Base-by-base conservation (phyloP, 2,329 filamentous ascomycete genomes). In the Hirsutella rhossiliensis region DNA sequence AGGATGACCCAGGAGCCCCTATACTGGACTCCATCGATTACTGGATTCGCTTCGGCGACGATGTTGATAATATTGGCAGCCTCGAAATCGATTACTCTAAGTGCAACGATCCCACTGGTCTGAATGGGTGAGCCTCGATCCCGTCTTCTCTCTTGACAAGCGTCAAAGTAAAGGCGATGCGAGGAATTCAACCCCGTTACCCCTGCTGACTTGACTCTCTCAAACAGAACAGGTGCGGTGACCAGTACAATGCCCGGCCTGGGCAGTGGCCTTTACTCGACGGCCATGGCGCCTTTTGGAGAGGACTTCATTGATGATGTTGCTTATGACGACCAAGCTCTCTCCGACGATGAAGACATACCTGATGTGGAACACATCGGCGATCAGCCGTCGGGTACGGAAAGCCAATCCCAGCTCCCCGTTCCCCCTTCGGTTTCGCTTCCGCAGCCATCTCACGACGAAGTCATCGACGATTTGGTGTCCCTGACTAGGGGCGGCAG, bases 261-360 rank as follows among this genome's bases (percentile, higher is more conserved):
- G 27, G 64, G 64, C 15, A 62, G 62, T 34, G 64, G 63, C n/a
- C 53, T 65, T 31, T 68, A 67, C 42, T 56, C 62, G 38, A 61
- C 55, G 28, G 54, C 57, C 28, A 56, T 56, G 20, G 47, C 52
- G 9, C 52, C 59, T 11, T 63, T 62, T 44, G 59, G 57, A 45
- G 67, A 67, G 48, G 69, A 74, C 43, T 64, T 67, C 40, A 59
- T 74, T 48, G 73, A 76, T 50, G 73, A 75, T 52, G 69, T 63
- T 50, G 71, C 72, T 32, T 59, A 76, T 45, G 74, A 77, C 44
- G 74, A 77, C 36, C 75, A 75, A 52, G 70, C 71, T 17, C 61
- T 78, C 4, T 76, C 75, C 20, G 73, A 77, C 43, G 73, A 77
- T 41, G 73, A 76, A 45, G 73, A 76, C 45, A 60, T 67, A 7